Evolutionary conservation across 2,329 filamentous ascomycete species (phyloP).

Genomic region (Hirsutella thompsonii): DNA sequence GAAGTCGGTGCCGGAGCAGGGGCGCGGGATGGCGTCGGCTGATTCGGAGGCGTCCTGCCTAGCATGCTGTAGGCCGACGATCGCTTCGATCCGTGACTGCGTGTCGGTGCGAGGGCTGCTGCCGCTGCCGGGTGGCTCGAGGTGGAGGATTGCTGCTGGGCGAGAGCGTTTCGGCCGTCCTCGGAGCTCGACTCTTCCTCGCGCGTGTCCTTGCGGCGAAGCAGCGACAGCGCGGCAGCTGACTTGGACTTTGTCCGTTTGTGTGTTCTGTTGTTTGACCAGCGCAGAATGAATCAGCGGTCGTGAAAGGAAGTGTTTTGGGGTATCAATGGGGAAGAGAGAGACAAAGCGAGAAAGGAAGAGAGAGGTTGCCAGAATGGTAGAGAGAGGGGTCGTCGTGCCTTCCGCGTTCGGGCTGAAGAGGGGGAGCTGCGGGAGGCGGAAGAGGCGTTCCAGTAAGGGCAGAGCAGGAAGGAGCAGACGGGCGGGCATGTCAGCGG

Average conservation of each 20-base stretch:
- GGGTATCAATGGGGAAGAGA: neutral
- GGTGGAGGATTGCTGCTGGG: slow-evolving; percentile 16
- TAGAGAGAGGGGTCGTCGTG: no score
- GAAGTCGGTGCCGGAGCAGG: slow-evolving; percentile 8
- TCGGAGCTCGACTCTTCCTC: slow-evolving; percentile 41
- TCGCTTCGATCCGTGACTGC: slow-evolving; percentile 32
- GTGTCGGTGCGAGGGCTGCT: slow-evolving; percentile 19
- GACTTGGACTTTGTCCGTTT: slow-evolving; percentile 46
- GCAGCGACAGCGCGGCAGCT: slow-evolving; percentile 35
- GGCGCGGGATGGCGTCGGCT: slow-evolving; percentile 13
- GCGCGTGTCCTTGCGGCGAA: slow-evolving; percentile 37
- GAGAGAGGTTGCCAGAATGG: no score
- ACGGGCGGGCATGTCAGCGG: no score
- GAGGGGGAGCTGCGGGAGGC: neutral
- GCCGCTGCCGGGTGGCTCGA: no score
- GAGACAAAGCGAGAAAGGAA: neutral
- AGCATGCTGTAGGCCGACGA: slow-evolving; percentile 28
- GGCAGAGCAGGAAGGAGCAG: no score
- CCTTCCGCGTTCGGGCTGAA: no score
- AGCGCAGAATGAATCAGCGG: neutral
- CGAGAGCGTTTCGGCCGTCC: slow-evolving; percentile 25
- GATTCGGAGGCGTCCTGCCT: slow-evolving; percentile 26
- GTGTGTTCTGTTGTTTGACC: slow-evolving; percentile 17
- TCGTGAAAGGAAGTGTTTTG: neutral
- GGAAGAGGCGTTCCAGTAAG: neutral